A percentile compares a stretch with the other conserved stretches of the same genome.
Evolutionary conservation across 148 eudicot species (phyloP).

Genomic region (Fagopyrum esculentum): DNA sequence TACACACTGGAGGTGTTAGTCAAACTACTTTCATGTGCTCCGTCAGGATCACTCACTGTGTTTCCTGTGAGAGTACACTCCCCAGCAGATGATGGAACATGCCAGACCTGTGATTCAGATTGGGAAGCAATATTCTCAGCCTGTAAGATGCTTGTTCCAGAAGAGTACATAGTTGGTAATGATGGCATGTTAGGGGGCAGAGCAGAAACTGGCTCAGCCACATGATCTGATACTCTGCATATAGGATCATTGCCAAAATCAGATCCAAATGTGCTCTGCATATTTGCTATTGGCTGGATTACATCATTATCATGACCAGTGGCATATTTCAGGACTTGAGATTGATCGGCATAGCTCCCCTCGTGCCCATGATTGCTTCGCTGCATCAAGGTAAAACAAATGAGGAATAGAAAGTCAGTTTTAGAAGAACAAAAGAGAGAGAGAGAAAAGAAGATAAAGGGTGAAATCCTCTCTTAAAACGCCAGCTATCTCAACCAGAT

Average conservation of each 20-base stretch:
- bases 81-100: conserved; percentile 24
- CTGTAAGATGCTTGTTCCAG: conserved; percentile 32
- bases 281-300: conserved; percentile 32
- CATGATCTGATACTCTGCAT: conserved; percentile 20
- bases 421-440: neutral
- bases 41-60: conserved; percentile 26
- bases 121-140: conserved; percentile 39
- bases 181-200: conserved; percentile 3
- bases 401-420: neutral
- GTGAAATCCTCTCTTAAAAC: neutral
- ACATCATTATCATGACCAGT: conserved; percentile 41
- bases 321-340: conserved; percentile 40
- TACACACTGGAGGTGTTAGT: conserved; percentile 49
- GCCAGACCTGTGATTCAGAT: conserved; percentile 27
- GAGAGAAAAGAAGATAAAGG: neutral
- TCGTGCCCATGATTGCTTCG: conserved; percentile 49
- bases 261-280: conserved; percentile 42
- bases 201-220: conserved; percentile 27
- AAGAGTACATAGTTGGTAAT: conserved; percentile 26
- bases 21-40: conserved; percentile 36
- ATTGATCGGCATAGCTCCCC: conserved; percentile 53
- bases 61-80: conserved; percentile 38
- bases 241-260: conserved; percentile 33
- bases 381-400: conserved; percentile 24
- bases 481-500: neutral